Base-by-base conservation (phyloP, 139 green algal genomes). In the Coelastrella sp. region DNA sequence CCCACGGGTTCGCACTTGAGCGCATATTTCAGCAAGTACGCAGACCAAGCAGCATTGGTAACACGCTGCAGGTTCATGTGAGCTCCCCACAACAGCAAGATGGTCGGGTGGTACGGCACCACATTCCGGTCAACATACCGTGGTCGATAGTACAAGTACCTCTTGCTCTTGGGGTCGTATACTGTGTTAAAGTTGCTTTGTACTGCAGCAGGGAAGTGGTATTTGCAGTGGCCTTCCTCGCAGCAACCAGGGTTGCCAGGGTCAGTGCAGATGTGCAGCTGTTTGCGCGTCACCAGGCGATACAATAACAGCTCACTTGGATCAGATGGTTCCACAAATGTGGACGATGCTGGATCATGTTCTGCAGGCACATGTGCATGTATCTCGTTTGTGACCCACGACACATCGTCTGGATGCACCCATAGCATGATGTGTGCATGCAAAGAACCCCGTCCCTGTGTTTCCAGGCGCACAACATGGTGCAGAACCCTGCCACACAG, bases 21-120 rank as follows among this genome's bases (percentile, higher is more conserved):
- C 4, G 64, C 64, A 56, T 87, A 87, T 60, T 87, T 78, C 22
- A 87, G 60, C 82, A 87, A 6, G 23, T 79, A 87, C 11, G 22
- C 61, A 60, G 17, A 59, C 82, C 82, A 87, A 3, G 82, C 82
- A 7, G n/a, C 76, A 66, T 78, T 66, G 4, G 64, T 87, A 4
- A 87, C 64, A n/a, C 54, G n/a, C 59, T 87, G 82, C 19, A 87
- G 11, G n/a, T 78, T 87, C 7, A 54, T 6, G n/a, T 77, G 60
- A 8, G 64, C 82, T 13, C 23, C 23, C 82, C 82, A 87, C 5
- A 54, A 32, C 82, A 87, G 60, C 82, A 87, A 66, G 59, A 87
- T 13, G 2, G 60, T 32, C 8, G 82, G 82, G n/a, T 87, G 82
- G 82, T 87, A 87, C 6, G 60, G 80, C 80, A 86, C 58, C 7